Conservation (phyloP, 2,329 filamentous ascomycete genomes). For the Ascomycota sp. region DNA sequence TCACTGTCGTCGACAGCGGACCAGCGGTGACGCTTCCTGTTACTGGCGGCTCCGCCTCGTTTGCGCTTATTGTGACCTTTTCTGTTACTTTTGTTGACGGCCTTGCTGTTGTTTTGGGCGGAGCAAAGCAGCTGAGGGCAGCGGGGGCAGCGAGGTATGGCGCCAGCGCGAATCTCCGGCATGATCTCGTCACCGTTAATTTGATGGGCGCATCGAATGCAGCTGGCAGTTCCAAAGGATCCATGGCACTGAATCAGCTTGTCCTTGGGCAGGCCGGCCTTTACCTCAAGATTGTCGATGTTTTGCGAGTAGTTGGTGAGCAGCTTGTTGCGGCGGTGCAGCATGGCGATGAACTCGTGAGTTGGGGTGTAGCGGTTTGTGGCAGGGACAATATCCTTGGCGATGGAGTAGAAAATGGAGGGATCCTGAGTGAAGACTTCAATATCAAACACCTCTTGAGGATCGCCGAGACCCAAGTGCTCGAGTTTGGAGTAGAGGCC, state of each 20-base stretch:
- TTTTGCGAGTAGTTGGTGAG: constrained; percentile 98
- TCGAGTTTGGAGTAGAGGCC: constrained; percentile 77
- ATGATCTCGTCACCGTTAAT: constrained; percentile 63
- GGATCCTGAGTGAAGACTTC: constrained; percentile 71
- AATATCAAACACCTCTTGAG: constrained; percentile 92
- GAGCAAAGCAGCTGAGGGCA: too few relatives aligned
- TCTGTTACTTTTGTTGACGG: constrained; percentile 17
- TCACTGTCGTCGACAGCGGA: constrained; percentile 19
- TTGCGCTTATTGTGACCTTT: constrained; percentile 14
- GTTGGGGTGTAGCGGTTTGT: constrained; percentile 72
- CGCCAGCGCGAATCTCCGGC: constrained; percentile 53
- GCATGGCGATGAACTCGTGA: constrained; percentile 76
- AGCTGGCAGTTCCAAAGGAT: constrained; percentile 82
- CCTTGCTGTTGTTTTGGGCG: too few relatives aligned
- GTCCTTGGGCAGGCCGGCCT: constrained; percentile 59
- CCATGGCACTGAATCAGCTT: constrained; percentile 93
- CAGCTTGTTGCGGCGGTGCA: constrained; percentile 75
- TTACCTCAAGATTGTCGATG: constrained; percentile 85
- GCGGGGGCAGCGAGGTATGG: constrained; percentile 55
- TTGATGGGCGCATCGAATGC: constrained; percentile 58
- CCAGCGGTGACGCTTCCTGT: constrained; percentile 17
- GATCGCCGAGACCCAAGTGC: constrained; percentile 58
- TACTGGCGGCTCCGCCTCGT: constrained; percentile 17
- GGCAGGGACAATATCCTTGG: constrained; percentile 72
- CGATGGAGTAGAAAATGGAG: constrained; percentile 74